Conservation (phyloP, 371 early-diverging fungal genomes). For the Cokeromyces recurvatus region DNA sequence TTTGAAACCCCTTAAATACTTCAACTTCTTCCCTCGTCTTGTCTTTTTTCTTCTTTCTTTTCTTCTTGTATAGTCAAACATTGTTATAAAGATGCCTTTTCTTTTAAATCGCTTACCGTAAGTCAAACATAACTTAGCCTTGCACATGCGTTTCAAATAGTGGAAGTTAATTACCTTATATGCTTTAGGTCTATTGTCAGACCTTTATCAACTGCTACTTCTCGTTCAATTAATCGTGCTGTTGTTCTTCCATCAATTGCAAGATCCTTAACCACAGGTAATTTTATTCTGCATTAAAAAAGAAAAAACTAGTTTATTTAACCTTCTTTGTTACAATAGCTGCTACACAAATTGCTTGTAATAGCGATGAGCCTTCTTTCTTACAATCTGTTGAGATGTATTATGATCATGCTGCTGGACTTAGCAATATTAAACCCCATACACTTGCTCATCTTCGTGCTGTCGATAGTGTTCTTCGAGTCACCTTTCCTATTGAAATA, state of each 20-base stretch:
- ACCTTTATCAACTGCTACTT: constrained; percentile 7
- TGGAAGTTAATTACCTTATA: too few species aligned
- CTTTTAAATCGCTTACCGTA: constrained; percentile 17
- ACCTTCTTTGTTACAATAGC: constrained; percentile 14
- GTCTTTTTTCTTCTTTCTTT: constrained; percentile 2
- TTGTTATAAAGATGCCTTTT: constrained; percentile 11
- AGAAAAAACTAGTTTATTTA: not conserved
- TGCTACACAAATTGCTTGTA: constrained; percentile 63
- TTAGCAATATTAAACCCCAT: constrained; percentile 60
- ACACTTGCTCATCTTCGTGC: constrained; percentile 78
- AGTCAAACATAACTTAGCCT: not conserved
- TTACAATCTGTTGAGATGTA: constrained; percentile 77
- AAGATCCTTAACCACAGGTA: constrained; percentile 27
- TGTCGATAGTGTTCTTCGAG: constrained; percentile 74
- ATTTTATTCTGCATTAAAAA: too few species aligned
- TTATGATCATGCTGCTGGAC: constrained; percentile 73
- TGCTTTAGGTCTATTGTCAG: constrained; percentile 8
- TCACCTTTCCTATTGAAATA: constrained; percentile 83
- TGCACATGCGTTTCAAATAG: not conserved
- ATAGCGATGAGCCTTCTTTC: constrained; percentile 72
- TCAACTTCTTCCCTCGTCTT: not conserved
- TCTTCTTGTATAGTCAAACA: not conserved
- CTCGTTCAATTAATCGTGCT: constrained; percentile 1
- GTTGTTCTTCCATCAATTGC: constrained; percentile 12
- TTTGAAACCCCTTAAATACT: too few species aligned